phyloP scores from a whole-genome alignment of 202 grass and related monocot genomes.

The Zizania palustris region DNA sequence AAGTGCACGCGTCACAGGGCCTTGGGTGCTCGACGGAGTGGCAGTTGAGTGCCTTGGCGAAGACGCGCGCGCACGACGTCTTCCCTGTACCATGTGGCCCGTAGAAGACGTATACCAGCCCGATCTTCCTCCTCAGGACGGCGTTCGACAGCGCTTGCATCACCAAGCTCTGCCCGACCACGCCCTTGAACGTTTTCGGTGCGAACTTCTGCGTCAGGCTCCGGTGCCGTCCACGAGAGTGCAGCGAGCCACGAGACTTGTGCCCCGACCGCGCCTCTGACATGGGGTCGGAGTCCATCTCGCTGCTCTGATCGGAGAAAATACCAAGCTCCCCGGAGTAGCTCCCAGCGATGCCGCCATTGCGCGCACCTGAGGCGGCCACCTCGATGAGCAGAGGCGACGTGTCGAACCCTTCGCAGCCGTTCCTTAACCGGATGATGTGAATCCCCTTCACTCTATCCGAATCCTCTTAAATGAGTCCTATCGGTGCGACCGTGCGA shows the following conservation, averaged over 20 bases:
- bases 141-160: conserved; percentile 88
- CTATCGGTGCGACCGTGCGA: too few species aligned
- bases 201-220: conserved; percentile 89
- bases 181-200: conserved; percentile 76
- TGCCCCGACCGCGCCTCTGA: conserved; percentile 53
- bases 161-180: conserved; percentile 81
- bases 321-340: conserved; percentile 83
- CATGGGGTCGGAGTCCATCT: conserved; percentile 63
- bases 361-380: conserved; percentile 28
- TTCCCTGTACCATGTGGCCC: conserved; percentile 87
- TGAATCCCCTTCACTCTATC: too few species aligned
- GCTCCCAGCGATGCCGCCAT: conserved; percentile 42
- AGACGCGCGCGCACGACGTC: conserved; percentile 77
- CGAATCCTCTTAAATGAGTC: too few species aligned
- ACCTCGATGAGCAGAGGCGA: conserved; percentile 64
- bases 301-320: conserved; percentile 72
- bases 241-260: conserved; percentile 36
- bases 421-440: too few species aligned
- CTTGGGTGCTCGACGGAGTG: conserved; percentile 55
- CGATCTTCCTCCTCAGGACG: conserved; percentile 65
- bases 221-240: conserved; percentile 59
- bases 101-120: conserved; percentile 74
- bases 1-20: conserved; percentile 70
- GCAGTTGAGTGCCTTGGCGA: conserved; percentile 90
- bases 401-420: conserved; percentile 78